Evolutionary conservation across 1,139 yeast species (phyloP).

Genomic region (Protomyces arabidopsidicola): DNA sequence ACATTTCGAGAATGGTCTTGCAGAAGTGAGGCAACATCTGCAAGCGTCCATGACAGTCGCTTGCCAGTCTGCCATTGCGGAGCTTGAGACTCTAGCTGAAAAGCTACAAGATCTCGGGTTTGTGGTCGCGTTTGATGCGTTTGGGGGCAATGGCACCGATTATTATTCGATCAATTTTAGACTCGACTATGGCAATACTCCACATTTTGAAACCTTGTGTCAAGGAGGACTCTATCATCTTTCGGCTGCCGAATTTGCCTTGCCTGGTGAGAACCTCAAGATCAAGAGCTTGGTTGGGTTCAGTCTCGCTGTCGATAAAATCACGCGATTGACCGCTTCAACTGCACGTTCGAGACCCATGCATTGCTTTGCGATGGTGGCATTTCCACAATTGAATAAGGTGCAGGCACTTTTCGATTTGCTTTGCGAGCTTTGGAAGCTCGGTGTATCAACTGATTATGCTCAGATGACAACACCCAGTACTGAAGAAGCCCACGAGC

Average conservation of each 20-base stretch:
- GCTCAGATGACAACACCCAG: not conserved
- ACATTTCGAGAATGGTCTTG: not conserved
- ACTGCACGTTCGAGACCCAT: not conserved
- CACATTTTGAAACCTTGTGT: slow-evolving; percentile 61
- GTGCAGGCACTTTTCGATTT: not conserved
- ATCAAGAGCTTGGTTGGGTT: slow-evolving; percentile 50
- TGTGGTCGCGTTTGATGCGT: not conserved
- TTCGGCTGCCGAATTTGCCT: slow-evolving; percentile 69
- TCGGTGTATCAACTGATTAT: not conserved
- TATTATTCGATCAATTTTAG: not conserved
- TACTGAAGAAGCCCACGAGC: not conserved
- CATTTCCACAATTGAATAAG: not conserved
- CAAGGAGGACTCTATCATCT: slow-evolving; percentile 64
- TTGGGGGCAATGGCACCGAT: not conserved
- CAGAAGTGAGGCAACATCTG: not conserved
- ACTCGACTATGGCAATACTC: slow-evolving; percentile 46
- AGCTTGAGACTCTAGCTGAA: not conserved
- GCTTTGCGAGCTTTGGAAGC: not conserved
- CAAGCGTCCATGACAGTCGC: not conserved
- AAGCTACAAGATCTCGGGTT: not conserved
- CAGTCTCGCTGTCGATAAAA: slow-evolving; percentile 10
- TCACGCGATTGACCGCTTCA: not conserved
- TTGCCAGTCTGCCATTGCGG: not conserved
- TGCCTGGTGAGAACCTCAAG: slow-evolving; percentile 46
- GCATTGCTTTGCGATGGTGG: not conserved